These are phyloP conservation scores for Kockiozyma suomiensis DNA, from an alignment of 805 yeast species.

Conservation along the genomic window DNA sequence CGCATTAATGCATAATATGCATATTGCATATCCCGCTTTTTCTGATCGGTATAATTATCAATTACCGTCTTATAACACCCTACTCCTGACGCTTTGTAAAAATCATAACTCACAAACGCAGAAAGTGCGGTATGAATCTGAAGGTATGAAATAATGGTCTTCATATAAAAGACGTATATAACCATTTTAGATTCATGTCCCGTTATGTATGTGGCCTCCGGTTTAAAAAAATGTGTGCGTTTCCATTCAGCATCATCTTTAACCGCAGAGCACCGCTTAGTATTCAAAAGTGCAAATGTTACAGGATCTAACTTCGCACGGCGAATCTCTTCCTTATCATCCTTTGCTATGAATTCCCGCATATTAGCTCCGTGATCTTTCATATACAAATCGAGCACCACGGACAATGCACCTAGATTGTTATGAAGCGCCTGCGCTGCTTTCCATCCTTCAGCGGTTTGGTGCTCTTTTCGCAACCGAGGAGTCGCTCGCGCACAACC, in stretches of 20 bases:
- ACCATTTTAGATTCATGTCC: background rate
- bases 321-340: background rate
- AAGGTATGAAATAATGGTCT: background rate
- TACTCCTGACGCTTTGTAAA: background rate
- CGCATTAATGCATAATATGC: background rate
- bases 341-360: background rate
- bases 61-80: background rate
- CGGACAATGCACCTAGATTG: background rate
- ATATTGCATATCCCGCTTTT: background rate
- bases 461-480: background rate
- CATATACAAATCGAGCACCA: background rate
- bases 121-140: background rate
- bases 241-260: background rate
- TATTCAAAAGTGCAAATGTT: background rate
- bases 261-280: background rate
- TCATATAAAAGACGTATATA: background rate
- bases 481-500: background rate
- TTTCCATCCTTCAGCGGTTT: constrained; percentile 1
- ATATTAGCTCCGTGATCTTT: background rate
- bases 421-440: background rate
- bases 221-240: background rate
- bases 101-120: background rate
- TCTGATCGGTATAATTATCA: background rate
- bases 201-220: background rate
- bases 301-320: background rate